Evolutionary conservation across 139 green algal genomes (phyloP).

Genomic region (Micractinium sp.): DNA sequence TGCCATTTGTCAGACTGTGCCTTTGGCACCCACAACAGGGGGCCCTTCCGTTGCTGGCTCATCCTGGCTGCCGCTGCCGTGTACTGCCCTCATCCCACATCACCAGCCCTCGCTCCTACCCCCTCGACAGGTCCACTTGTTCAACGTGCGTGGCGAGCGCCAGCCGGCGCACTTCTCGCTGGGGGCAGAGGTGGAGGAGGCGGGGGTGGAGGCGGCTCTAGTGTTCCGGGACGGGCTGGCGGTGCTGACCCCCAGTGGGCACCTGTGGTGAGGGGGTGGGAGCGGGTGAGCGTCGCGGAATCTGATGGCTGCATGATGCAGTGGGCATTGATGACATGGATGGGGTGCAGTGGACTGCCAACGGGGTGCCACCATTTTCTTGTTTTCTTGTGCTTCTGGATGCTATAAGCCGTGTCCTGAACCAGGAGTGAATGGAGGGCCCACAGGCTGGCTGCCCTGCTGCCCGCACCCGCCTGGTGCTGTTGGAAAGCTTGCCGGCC

Average conservation of each 20-base stretch:
- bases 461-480: too few species aligned
- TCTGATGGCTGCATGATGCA: background rate
- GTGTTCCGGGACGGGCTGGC: conserved; percentile 70
- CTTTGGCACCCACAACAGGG: too few species aligned
- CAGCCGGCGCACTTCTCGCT: conserved; percentile 65
- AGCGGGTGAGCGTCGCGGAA: background rate
- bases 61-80: background rate
- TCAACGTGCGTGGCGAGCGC: conserved; percentile 56
- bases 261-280: conserved; percentile 44
- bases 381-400: too few species aligned
- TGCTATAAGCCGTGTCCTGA: too few species aligned
- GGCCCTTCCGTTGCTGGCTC: background rate
- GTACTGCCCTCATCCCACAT: background rate
- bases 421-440: background rate
- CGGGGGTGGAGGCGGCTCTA: conserved; percentile 59
- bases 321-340: background rate
- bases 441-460: background rate
- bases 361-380: background rate
- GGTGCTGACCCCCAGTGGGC: conserved; percentile 55
- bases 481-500: too few species aligned
- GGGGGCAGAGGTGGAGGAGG: conserved; percentile 54
- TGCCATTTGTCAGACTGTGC: too few species aligned
- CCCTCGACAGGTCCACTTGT: conserved; percentile 55
- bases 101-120: too few species aligned
- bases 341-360: background rate